Evolutionary conservation across 805 yeast species (phyloP), one percentile per base, ranked within the genome.

Genomic region (Pachysolen tannophilus): DNA sequence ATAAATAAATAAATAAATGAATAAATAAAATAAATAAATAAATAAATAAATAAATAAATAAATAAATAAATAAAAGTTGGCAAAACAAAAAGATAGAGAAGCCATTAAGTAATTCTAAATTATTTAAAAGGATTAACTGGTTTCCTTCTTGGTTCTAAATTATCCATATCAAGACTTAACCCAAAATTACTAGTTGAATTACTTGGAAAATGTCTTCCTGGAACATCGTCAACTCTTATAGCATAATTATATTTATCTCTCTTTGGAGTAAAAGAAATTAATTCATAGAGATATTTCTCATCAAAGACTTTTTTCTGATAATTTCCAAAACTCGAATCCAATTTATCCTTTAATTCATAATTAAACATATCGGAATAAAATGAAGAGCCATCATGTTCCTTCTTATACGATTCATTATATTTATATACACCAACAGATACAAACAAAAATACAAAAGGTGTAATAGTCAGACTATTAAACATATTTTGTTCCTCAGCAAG

Each of bases 351-450:
- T 13, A 13, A 14, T 5, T 14, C 9, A 6, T 26, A 5, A 2
- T 17, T 20, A 8, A 10, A 32, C 20, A 36, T 17, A 8, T n/a
- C 6, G 3, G 21, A 10, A 2, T 46, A 21, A 3, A 56, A 20
- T 1, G 60, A 41, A 5, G 43, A 33, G 19, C 59, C 58, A 6
- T 48, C 49, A 37, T 72, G 70, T 38, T 63, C 65, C 41, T 59
- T 61, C 48, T 67, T 65, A 39, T 70, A 75, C 34, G 65, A 60
- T 47, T 66, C 69, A 48, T 76, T 71, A 35, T 58, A 58, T 47
- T 65, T 60, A 49, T 65, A 58, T 45, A 67, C 67, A 47, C 72
- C 67, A 46, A 61, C 61, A 15, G 67, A 56, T 3, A 45, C 42
- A 6, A 43, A 33, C 2, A 45, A 39, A n/a, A 46, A 34, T 13